Base-by-base conservation (phyloP, 2,329 filamentous ascomycete species). In the Sporothrix pallida region DNA sequence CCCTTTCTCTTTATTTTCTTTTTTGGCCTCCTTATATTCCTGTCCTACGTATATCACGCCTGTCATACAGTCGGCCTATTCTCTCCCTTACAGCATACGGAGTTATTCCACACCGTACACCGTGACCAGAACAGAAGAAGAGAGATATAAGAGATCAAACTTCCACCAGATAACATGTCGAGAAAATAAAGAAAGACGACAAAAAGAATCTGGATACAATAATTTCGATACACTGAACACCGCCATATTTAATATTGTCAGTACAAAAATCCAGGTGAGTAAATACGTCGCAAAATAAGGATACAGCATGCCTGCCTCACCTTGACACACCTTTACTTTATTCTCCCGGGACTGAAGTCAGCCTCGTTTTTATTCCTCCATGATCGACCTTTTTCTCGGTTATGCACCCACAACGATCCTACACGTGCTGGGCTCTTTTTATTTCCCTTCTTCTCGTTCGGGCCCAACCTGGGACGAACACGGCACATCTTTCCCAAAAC, bases 41-140 rank as follows among this genome's bases (percentile, higher is more conserved):
- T 37, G 31, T 37, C 31, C 31, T 37, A 37, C 31, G 31, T 37
- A 37, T 37, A 7, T 37, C 12, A 65, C 60, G n/a, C 12, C 42
- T 46, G 42, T 46, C n/a, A 26, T 48, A 67, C 42, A 48, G 17
- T 48, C 62, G 20, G 42, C 12, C 12, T 6, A n/a, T 26, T 46
- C 60, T n/a, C 42, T 67, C 62, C 62, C 20, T 67, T 67, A 23
- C 20, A 17, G 62, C 42, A 67, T 48, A 48, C 62, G n/a, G 62
- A 67, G 20, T 67, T 23, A 23, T 67, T 8, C 20, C 42, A 67
- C 62, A 67, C 62, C 42, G n/a, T 48, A 26, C 62, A 67, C 42
- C 62, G 42, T 65, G 37, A 65, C n/a, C 52, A 56, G 20, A 26
- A 20, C 20, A 26, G 9, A 56, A 60, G 2, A 60, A 9, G 8